Percentiles rank a stretch among this genome's conserved stretches.
These are phyloP conservation scores for Straminergon stramineum DNA, from an alignment of 225 moss, liverwort and hornwort genomes.

Conservation along the genomic window DNA sequence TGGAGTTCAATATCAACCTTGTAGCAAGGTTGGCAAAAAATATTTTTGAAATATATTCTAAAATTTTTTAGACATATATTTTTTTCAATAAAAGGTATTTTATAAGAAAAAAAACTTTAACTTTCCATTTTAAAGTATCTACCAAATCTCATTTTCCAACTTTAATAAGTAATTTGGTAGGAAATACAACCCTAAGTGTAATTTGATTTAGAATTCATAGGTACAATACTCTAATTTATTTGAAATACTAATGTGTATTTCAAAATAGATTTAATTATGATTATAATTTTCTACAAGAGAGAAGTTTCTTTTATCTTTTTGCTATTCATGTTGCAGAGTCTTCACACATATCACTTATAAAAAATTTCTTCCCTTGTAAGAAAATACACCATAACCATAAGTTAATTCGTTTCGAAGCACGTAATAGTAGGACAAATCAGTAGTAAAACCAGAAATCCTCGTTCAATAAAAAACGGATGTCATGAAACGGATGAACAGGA, in stretches of 20 bases:
- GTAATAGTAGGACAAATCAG: not conserved
- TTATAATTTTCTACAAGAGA: not conserved
- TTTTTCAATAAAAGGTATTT: not conserved
- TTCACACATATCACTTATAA: too few relatives aligned
- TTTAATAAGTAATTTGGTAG: too few relatives aligned
- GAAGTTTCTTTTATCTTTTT: rapidly evolving
- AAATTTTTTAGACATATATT: rapidly evolving
- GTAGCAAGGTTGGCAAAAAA: rapidly evolving
- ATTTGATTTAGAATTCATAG: not conserved
- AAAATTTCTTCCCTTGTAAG: not conserved
- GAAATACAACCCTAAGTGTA: rapidly evolving
- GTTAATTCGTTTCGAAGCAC: not conserved
- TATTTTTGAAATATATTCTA: rapidly evolving
- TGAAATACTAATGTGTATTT: rapidly evolving
- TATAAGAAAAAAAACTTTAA: not conserved
- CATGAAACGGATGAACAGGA: not conserved
- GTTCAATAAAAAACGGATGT: not conserved
- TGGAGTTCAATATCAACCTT: rapidly evolving
- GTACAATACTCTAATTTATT: rapidly evolving
- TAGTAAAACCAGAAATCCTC: not conserved
- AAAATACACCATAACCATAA: not conserved
- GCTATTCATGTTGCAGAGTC: too few relatives aligned
- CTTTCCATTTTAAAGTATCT: not conserved
- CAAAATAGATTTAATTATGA: not conserved
- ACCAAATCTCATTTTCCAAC: not conserved